Percentiles rank a stretch among this genome's conserved stretches.
Evolutionary conservation across 1,139 yeast genomes (phyloP).

Genomic region (Diutina mesorugosa): DNA sequence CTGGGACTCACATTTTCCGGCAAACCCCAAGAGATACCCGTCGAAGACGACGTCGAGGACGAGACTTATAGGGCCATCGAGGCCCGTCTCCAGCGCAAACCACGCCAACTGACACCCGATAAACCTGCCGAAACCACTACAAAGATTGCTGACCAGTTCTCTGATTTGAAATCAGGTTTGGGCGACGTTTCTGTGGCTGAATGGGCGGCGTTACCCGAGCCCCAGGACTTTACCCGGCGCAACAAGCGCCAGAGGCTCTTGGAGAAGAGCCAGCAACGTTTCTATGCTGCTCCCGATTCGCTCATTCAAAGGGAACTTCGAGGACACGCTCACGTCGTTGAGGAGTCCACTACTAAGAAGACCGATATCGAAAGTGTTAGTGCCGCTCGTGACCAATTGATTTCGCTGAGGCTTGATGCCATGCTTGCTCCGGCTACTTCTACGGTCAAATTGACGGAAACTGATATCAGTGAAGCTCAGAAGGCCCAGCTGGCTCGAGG

Average conservation of each 20-base stretch:
- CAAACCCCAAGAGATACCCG: conserved; percentile 18
- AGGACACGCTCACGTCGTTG: neutral
- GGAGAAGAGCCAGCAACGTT: conserved; percentile 52
- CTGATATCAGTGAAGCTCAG: conserved; percentile 3
- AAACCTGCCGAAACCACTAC: conserved; percentile 13
- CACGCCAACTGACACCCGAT: neutral
- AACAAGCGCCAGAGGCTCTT: conserved; percentile 62
- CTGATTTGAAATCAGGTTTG: conserved; percentile 50
- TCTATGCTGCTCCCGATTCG: conserved; percentile 77
- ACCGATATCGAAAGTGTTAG: neutral
- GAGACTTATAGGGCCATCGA: conserved; percentile 55
- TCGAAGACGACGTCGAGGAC: conserved; percentile 17
- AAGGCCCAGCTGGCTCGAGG: conserved; percentile 15
- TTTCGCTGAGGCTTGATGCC: conserved; percentile 1
- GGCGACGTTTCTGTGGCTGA: conserved; percentile 49
- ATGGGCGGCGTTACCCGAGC: conserved; percentile 81
- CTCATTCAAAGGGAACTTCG: conserved; percentile 16
- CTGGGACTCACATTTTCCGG: conserved; percentile 15
- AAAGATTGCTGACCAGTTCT: conserved; percentile 10
- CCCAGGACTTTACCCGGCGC: conserved; percentile 71
- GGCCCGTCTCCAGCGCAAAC: conserved; percentile 26
- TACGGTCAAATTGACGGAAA: conserved; percentile 15
- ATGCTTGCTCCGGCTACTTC: conserved; percentile 5
- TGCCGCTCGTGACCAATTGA: conserved; percentile 4
- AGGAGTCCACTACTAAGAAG: neutral